A percentile compares a stretch with the other conserved stretches of the same genome.
phyloP scores from a whole-genome alignment of 352 stramenopile genomes.

The Saprolegnia diclina region DNA sequence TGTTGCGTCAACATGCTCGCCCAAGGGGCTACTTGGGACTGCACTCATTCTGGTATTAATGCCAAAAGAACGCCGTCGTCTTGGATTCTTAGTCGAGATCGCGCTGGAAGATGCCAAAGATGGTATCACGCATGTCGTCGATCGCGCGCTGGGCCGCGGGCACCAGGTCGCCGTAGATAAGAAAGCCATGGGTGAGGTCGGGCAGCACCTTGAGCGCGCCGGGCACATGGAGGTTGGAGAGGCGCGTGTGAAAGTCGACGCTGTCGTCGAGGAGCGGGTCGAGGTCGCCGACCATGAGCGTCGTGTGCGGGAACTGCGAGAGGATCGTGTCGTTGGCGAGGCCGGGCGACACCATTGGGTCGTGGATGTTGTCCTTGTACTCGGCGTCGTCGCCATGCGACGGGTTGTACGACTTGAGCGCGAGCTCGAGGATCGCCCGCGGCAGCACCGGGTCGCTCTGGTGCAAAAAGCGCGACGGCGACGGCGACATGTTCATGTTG shows the following conservation, averaged over 20 bases:
- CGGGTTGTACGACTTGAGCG: conserved; percentile 82
- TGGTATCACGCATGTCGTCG: conserved; percentile 61
- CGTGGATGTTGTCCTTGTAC: conserved; percentile 86
- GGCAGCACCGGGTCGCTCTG: conserved; percentile 83
- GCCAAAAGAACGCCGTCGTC: too few relatives aligned
- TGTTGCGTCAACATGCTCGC: too few relatives aligned
- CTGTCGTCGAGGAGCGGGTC: conserved; percentile 84
- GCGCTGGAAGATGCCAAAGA: conserved; percentile 24
- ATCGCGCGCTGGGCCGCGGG: conserved; percentile 71
- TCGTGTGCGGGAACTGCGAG: conserved; percentile 70
- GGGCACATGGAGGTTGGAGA: conserved; percentile 71
- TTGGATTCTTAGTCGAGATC: not conserved
- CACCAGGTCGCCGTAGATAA: conserved; percentile 82
- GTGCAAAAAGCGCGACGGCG: conserved; percentile 81
- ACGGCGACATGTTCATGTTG: conserved; percentile 83
- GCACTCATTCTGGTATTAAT: too few relatives aligned
- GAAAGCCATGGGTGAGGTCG: conserved; percentile 77
- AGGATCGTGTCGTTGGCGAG: conserved; percentile 71
- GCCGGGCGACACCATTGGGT: conserved; percentile 78
- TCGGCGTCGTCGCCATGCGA: conserved; percentile 75
- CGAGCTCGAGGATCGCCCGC: conserved; percentile 68
- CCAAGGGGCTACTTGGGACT: too few relatives aligned
- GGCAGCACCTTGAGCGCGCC: conserved; percentile 80
- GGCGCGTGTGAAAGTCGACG: conserved; percentile 85
- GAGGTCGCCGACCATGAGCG: conserved; percentile 77